Conservation (phyloP, 306 rosid species). For the Quercus robur region DNA sequence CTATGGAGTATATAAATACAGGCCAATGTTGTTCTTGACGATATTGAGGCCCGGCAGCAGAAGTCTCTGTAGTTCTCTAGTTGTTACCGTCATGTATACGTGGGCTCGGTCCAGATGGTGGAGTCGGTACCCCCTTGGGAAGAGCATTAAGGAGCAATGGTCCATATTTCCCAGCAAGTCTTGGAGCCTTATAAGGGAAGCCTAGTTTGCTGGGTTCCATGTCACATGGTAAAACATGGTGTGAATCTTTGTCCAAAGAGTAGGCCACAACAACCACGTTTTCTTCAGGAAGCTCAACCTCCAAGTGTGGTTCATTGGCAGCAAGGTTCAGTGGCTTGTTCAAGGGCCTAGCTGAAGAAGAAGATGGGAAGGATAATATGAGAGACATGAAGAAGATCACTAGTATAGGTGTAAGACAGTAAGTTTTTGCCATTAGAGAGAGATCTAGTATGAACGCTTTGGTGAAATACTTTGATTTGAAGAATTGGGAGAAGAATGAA, state of each 20-base stretch:
- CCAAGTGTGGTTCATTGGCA: no score
- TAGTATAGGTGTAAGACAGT: neutral
- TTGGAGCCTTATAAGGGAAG: neutral
- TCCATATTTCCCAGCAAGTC: slow-evolving; percentile 29
- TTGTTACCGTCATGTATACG: slow-evolving; percentile 25
- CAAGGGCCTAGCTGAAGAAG: slow-evolving; percentile 34
- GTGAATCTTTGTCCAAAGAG: neutral
- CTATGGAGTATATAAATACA: neutral
- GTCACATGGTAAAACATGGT: slow-evolving; percentile 3
- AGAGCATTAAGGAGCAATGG: slow-evolving; percentile 60
- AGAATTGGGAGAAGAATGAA: neutral
- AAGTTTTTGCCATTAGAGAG: slow-evolving; percentile 22
- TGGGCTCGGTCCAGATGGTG: slow-evolving; percentile 71
- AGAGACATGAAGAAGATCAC: neutral
- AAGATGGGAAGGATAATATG: neutral
- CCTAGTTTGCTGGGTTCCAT: neutral
- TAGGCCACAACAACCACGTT: neutral
- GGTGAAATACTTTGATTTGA: neutral
- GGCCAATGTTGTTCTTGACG: neutral
- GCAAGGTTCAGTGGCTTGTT: neutral
- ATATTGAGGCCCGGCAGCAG: neutral
- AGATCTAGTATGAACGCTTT: neutral
- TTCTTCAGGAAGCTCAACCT: slow-evolving; percentile 18
- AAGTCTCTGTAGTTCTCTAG: neutral
- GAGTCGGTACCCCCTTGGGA: slow-evolving; percentile 47